Conservation (phyloP, 352 stramenopile species). For the Phytophthora hybrid region DNA sequence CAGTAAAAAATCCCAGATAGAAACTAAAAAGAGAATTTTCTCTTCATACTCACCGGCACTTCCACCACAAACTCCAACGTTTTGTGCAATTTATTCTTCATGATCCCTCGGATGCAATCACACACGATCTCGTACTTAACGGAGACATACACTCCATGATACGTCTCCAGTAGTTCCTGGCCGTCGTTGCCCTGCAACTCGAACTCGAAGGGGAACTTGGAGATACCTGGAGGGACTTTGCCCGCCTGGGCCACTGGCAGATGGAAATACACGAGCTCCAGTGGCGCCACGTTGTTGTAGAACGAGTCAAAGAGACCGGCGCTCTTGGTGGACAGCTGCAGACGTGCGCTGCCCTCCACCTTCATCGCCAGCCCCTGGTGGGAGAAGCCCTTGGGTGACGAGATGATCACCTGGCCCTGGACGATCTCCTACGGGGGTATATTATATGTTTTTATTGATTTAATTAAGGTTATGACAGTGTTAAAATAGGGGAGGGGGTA, state of each 20-base stretch:
- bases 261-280: constrained; percentile 89
- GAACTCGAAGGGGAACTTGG: constrained; percentile 93
- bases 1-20: neutral
- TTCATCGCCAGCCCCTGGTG: constrained; percentile 87
- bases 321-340: constrained; percentile 86
- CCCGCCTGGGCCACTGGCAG: constrained; percentile 71
- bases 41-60: constrained; percentile 60
- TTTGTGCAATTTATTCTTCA: constrained; percentile 89
- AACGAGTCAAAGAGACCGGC: constrained; percentile 87
- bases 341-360: constrained; percentile 79
- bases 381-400: constrained; percentile 84
- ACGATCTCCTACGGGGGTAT: constrained; percentile 67
- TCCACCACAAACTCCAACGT: constrained; percentile 93
- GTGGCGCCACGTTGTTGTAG: constrained; percentile 74
- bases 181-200: constrained; percentile 71
- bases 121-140: constrained; percentile 91
- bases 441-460: constrained; percentile 4
- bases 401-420: constrained; percentile 88
- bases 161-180: constrained; percentile 89
- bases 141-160: constrained; percentile 93
- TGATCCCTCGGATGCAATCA: constrained; percentile 87
- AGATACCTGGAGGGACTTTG: constrained; percentile 82
- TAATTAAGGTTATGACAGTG: neutral
- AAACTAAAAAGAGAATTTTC: neutral
- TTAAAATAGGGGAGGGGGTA: neutral